Conservation (phyloP, 805 yeast genomes). For the Candida vaughaniae region DNA sequence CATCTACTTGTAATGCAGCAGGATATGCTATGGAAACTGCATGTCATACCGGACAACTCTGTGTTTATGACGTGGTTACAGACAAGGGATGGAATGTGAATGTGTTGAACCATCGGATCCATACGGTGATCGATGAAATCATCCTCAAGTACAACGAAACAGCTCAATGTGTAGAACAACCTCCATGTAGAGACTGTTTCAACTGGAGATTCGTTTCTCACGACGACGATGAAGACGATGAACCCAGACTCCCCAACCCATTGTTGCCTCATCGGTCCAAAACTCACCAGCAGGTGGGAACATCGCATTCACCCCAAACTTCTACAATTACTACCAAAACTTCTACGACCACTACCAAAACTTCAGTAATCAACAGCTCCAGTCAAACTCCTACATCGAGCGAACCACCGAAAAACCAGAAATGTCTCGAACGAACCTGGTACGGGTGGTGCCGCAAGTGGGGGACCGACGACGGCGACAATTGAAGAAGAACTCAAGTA, state of each 20-base stretch:
- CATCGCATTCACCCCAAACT: slow-evolving; percentile 17
- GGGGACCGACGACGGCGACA: slow-evolving; percentile 30
- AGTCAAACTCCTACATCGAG: slow-evolving; percentile 14
- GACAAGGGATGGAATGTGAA: slow-evolving; percentile 92
- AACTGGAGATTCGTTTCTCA: slow-evolving; percentile 77
- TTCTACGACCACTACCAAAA: slow-evolving; percentile 5
- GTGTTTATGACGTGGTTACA: slow-evolving; percentile 84
- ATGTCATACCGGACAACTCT: slow-evolving; percentile 87
- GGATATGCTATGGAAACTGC: slow-evolving; percentile 97
- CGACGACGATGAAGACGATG: slow-evolving; percentile 39
- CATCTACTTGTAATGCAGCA: slow-evolving; percentile 82
- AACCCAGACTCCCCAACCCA: slow-evolving; percentile 39
- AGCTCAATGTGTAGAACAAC: slow-evolving; percentile 69
- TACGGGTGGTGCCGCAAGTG: slow-evolving; percentile 62
- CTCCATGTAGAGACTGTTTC: slow-evolving; percentile 87
- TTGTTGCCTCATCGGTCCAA: slow-evolving; percentile 23
- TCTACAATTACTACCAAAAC: slow-evolving; percentile 11
- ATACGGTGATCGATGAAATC: slow-evolving; percentile 83
- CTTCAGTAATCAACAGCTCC: background rate
- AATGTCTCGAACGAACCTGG: slow-evolving; percentile 59
- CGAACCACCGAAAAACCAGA: slow-evolving; percentile 35
- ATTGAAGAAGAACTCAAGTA: no score
- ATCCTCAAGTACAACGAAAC: slow-evolving; percentile 71
- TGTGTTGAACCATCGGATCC: slow-evolving; percentile 84
- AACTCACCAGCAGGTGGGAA: slow-evolving; percentile 1